Evolutionary conservation across 2,329 filamentous ascomycete species (phyloP), one percentile per base, ranked within the genome.

Genomic region (Cordyceps farinosa): DNA sequence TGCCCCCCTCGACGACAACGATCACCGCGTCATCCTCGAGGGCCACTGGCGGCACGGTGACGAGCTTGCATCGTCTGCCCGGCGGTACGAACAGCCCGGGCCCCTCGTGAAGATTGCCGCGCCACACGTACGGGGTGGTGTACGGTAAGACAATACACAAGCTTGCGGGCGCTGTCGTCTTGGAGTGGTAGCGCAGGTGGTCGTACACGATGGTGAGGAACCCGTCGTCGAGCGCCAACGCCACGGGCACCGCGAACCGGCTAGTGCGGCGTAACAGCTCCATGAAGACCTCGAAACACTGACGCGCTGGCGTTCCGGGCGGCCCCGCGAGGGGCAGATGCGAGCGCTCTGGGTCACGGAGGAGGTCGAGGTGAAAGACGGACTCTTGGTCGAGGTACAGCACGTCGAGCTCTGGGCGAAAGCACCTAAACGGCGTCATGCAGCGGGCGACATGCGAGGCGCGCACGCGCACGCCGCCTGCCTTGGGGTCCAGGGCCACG

Each of bases 321-420:
- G n/a, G 9, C 27, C 9, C 38, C 34, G 17, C 22, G 36, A 11
- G 22, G 8, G 29, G 15, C 29, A 47, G 17, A 15, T 48, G 5
- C 17, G 40, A 42, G 42, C 32, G 22, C 5, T 2, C 15, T 15
- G 55, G 55, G 9, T 17, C 40, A 9, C 2, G 2, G 15, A 58
- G 32, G 5, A 58, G 44, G 17, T 36, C 7, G 17, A 61, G 48
- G 27, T 61, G 57, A 11, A 11, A 29, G 17, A 52, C 27, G 34
- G 57, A 61, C 15, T 61, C 57, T 15, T 52, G 36, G 29, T 36
- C 40, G 9, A 61, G 48, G 13, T 61, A 61, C 17, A 61, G 48
- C 27, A 42, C 47, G 48, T 61, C 57, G 30, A 61, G 34, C 27
- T 61, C 57, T 3, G 48, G 57, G 38, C 48, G 47, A 27, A 61